A percentile compares a stretch with the other conserved stretches of the same genome.
These are phyloP conservation scores for Jasminum sambac DNA, from an alignment of 257 asterid species.

Conservation along the genomic window DNA sequence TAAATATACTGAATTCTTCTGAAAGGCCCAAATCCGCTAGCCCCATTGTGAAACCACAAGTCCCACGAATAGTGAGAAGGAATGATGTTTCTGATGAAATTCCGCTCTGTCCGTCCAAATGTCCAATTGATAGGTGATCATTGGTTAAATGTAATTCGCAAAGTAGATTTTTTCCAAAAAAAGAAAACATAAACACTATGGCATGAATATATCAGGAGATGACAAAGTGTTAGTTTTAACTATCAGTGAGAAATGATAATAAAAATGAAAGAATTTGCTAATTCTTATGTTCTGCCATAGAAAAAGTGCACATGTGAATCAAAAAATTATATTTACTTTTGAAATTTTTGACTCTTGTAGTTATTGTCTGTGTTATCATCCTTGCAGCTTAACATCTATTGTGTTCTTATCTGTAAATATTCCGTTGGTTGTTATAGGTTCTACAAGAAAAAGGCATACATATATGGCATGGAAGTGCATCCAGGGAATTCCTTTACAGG, in stretches of 20 bases:
- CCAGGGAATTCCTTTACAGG: conserved; percentile 78
- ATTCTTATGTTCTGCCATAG: background rate
- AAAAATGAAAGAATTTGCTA: background rate
- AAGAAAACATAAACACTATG: background rate
- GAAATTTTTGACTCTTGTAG: background rate
- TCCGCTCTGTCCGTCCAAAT: background rate
- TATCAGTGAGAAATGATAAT: background rate
- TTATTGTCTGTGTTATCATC: background rate
- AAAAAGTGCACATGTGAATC: background rate
- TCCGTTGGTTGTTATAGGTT: conserved; percentile 34
- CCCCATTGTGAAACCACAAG: background rate
- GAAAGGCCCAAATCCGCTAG: background rate
- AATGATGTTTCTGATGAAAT: background rate
- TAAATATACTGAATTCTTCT: no score
- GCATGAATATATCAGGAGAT: background rate
- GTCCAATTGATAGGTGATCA: background rate
- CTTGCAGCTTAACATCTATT: background rate
- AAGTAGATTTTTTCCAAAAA: background rate
- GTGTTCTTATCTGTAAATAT: background rate
- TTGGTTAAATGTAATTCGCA: background rate
- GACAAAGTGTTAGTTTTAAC: background rate
- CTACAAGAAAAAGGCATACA: conserved; percentile 69
- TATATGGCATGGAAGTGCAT: conserved; percentile 84
- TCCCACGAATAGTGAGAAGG: background rate
- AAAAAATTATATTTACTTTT: background rate